Evolutionary conservation across 1,139 yeast species (phyloP).

Genomic region (Pichia sp.): DNA sequence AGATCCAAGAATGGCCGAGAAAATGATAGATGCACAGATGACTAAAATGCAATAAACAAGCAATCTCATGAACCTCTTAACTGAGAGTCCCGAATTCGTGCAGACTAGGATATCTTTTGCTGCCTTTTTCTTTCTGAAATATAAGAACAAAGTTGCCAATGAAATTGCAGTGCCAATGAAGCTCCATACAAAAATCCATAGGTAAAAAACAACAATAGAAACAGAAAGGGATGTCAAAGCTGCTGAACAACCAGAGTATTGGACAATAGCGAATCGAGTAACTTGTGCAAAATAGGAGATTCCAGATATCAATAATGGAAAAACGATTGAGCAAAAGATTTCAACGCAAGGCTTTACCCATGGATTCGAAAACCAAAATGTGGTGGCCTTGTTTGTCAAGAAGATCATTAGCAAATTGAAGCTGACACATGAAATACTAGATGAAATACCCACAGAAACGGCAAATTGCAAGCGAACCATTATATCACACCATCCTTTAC

Average conservation of each 20-base stretch:
- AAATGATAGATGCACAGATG: slow-evolving; percentile 36
- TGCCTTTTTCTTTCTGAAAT: slow-evolving; percentile 54
- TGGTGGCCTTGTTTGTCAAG: slow-evolving; percentile 40
- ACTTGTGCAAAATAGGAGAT: slow-evolving; percentile 51
- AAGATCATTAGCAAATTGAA: slow-evolving; percentile 64
- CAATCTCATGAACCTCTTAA: slow-evolving; percentile 59
- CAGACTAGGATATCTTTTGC: slow-evolving; percentile 67
- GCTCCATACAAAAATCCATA: slow-evolving; percentile 72
- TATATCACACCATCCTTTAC: slow-evolving; percentile 74
- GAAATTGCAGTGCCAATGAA: slow-evolving; percentile 51
- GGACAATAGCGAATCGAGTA: slow-evolving; percentile 49
- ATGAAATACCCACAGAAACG: slow-evolving; percentile 58
- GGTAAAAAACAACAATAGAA: slow-evolving; percentile 41
- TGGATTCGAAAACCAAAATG: slow-evolving; percentile 29
- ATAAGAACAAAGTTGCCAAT: slow-evolving; percentile 44
- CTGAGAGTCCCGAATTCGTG: slow-evolving; percentile 68
- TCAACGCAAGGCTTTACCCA: slow-evolving; percentile 44
- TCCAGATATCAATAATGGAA: slow-evolving; percentile 62
- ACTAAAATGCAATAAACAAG: slow-evolving; percentile 59
- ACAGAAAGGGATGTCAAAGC: slow-evolving; percentile 40
- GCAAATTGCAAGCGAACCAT: slow-evolving; percentile 57
- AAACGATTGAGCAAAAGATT: slow-evolving; percentile 47
- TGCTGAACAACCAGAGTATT: slow-evolving; percentile 61
- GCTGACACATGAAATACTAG: slow-evolving; percentile 66
- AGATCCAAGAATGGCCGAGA: slow-evolving; percentile 14